Conservation (phyloP, 805 yeast genomes). For the Myxozyma geophila region DNA sequence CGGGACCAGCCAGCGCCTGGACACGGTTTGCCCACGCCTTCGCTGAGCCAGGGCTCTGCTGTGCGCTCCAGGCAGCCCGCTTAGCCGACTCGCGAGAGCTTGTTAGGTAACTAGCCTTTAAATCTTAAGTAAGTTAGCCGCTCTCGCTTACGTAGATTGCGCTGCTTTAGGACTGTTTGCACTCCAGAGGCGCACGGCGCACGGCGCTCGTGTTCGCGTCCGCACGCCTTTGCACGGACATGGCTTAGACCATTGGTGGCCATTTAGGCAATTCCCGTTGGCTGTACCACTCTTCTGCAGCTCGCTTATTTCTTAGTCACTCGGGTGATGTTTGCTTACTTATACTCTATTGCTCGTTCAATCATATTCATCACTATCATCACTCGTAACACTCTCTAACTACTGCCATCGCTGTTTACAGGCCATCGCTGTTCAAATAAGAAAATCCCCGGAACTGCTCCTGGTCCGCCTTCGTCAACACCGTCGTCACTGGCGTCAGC, state of each 20-base stretch:
- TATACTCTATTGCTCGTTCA: neutral
- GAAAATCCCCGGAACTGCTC: constrained; percentile 98
- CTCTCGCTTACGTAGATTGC: neutral
- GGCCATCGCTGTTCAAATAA: constrained; percentile 52
- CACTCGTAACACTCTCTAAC: neutral
- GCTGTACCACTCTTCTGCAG: neutral
- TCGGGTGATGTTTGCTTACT: neutral
- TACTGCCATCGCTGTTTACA: constrained; percentile 1
- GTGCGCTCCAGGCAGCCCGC: neutral
- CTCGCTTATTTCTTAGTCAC: constrained; percentile 1
- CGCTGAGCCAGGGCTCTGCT: neutral
- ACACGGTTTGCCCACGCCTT: too few species aligned
- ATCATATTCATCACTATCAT: neutral
- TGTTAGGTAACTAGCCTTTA: neutral
- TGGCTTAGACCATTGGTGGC: constrained; percentile 3
- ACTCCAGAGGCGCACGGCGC: constrained; percentile 20
- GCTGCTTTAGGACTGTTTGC: neutral
- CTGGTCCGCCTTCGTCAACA: constrained; percentile 83
- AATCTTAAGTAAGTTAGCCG: neutral
- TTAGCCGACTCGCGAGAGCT: neutral
- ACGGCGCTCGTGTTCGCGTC: constrained; percentile 12
- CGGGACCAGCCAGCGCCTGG: too few species aligned
- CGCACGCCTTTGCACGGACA: neutral
- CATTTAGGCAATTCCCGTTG: constrained; percentile 8
- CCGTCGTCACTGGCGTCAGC: constrained; percentile 85